phyloP scores from a whole-genome alignment of 2,329 filamentous ascomycete species.

The Hypoxylon sp. region DNA sequence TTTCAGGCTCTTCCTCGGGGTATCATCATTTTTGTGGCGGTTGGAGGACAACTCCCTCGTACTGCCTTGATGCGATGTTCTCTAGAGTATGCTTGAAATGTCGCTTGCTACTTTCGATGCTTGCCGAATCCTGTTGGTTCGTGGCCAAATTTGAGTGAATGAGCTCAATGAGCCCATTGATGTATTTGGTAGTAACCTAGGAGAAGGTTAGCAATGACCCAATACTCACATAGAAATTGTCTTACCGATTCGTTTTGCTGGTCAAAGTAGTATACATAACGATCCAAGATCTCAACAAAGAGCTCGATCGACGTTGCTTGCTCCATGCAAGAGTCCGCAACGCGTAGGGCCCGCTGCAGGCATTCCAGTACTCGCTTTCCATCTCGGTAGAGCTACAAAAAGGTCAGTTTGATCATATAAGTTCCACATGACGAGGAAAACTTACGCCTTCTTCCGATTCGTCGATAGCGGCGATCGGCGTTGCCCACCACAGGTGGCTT shows the following conservation, averaged over 20 bases:
- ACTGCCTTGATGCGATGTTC: conserved; percentile 91
- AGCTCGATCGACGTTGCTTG: conserved; percentile 96
- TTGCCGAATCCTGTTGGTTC: conserved; percentile 83
- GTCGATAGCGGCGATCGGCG: conserved; percentile 79
- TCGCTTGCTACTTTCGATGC: conserved; percentile 88
- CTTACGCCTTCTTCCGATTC: conserved; percentile 76
- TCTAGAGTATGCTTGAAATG: conserved; percentile 96
- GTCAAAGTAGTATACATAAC: conserved; percentile 99
- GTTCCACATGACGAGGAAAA: neutral
- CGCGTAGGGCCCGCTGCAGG: conserved; percentile 91
- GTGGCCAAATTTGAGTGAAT: conserved; percentile 96
- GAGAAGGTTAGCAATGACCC: conserved; percentile 20
- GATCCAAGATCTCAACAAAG: conserved; percentile 97
- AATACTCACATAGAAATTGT: conserved; percentile 14
- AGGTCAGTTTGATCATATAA: conserved; percentile 2
- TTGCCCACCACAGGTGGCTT: conserved; percentile 98
- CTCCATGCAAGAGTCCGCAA: conserved; percentile 99
- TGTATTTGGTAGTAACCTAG: conserved; percentile 91
- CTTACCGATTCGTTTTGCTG: conserved; percentile 94
- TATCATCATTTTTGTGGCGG: conserved; percentile 61
- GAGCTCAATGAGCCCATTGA: conserved; percentile 97
- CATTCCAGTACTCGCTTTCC: conserved; percentile 98
- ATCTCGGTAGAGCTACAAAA: conserved; percentile 86
- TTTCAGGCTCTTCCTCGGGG: conserved; percentile 1
- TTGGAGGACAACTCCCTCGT: conserved; percentile 88